Evolutionary conservation across 306 rosid genomes (phyloP).

Genomic region (Vigna trinervia): DNA sequence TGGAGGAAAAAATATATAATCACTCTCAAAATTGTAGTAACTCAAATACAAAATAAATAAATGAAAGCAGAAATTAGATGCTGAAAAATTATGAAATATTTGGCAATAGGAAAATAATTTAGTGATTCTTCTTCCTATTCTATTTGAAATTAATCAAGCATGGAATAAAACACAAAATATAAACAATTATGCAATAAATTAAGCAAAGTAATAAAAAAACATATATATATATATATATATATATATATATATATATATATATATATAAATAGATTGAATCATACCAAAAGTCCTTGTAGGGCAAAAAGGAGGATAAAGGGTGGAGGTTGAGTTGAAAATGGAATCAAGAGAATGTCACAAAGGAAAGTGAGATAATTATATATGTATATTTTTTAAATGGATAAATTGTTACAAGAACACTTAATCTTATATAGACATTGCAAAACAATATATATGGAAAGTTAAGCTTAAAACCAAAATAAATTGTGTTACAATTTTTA

Average conservation of each 20-base stretch:
- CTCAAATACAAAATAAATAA: background rate
- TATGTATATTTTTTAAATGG: background rate
- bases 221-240: background rate
- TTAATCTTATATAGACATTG: conserved; percentile 1
- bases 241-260: too few relatives aligned
- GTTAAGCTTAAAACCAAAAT: background rate
- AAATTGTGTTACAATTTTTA: background rate
- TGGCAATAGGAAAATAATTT: background rate
- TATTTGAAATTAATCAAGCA: background rate
- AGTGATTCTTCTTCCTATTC: background rate
- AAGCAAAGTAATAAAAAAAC: background rate
- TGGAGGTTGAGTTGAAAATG: background rate
- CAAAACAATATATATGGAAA: conserved; percentile 13
- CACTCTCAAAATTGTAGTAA: background rate
- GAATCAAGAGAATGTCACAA: background rate
- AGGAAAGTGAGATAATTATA: background rate
- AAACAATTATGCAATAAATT: background rate
- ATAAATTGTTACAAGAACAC: conserved; percentile 1
- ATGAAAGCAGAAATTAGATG: background rate
- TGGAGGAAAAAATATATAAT: background rate
- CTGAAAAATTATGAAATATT: background rate
- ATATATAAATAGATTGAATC: background rate
- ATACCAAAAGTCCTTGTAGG: background rate
- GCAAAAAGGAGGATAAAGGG: background rate
- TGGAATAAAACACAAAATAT: background rate